Conservation (phyloP, 2,329 filamentous ascomycete species). For the Aspergillus calidoustus region DNA sequence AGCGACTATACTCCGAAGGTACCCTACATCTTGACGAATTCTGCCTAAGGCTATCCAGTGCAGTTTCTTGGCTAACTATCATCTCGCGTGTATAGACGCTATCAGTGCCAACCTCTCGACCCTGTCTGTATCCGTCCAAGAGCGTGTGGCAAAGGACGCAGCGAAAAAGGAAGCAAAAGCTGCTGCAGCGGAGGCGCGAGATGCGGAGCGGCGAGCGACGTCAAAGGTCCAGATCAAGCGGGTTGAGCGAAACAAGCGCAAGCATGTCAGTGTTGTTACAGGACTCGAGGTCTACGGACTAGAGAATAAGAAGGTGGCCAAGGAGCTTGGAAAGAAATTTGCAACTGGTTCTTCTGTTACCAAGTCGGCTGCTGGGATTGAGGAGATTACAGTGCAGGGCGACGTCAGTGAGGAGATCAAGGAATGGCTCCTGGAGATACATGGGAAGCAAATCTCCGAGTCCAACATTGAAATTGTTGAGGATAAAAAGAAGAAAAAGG, state of each 20-base stretch:
- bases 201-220: constrained; percentile 79
- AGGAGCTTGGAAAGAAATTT: constrained; percentile 98
- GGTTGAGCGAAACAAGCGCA: constrained; percentile 97
- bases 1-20: constrained; percentile 85
- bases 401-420: constrained; percentile 94
- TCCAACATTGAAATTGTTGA: constrained; percentile 95
- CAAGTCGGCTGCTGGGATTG: constrained; percentile 80
- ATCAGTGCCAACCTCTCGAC: constrained; percentile 82
- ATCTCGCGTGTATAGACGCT: constrained; percentile 61
- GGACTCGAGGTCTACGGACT: constrained; percentile 89
- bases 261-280: constrained; percentile 90
- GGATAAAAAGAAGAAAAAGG: constrained; percentile 89
- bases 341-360: constrained; percentile 93
- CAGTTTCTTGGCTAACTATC: background rate
- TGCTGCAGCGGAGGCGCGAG: constrained; percentile 80
- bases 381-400: constrained; percentile 97
- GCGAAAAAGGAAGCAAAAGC: constrained; percentile 97
- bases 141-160: constrained; percentile 93
- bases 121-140: constrained; percentile 87
- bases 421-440: constrained; percentile 87
- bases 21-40: constrained; percentile 21
- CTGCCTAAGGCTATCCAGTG: background rate
- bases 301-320: constrained; percentile 93
- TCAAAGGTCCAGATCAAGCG: constrained; percentile 91
- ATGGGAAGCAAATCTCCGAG: constrained; percentile 81